Evolutionary conservation across 352 stramenopile genomes (phyloP).

Genomic region (Phytophthora rubi): DNA sequence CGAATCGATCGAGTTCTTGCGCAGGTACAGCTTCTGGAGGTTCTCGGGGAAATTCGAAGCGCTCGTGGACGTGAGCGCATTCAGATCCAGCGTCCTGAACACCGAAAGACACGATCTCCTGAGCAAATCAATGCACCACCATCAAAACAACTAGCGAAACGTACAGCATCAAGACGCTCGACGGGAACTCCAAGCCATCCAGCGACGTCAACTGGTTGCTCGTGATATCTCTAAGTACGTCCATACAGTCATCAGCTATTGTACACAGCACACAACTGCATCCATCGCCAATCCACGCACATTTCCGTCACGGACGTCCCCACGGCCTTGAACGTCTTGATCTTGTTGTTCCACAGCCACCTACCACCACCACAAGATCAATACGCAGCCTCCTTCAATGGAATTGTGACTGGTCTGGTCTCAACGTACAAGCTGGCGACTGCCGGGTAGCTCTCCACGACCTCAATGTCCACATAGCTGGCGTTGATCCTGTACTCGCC

Average conservation of each 20-base stretch:
- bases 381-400: background rate
- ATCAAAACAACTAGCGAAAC: constrained; percentile 19
- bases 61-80: constrained; percentile 23
- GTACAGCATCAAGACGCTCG: constrained; percentile 33
- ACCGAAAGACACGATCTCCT: constrained; percentile 8
- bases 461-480: constrained; percentile 37
- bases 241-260: constrained; percentile 15
- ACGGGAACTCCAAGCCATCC: constrained; percentile 32
- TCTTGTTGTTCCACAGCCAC: constrained; percentile 54
- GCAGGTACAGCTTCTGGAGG: constrained; percentile 32
- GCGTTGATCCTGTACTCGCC: constrained; percentile 37
- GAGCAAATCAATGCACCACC: constrained; percentile 5
- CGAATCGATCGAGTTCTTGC: constrained; percentile 44
- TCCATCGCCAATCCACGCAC: constrained; percentile 27
- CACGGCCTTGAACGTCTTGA: constrained; percentile 42
- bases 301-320: constrained; percentile 47
- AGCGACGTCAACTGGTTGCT: constrained; percentile 40
- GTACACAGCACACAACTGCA: background rate
- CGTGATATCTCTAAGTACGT: constrained; percentile 25
- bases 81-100: constrained; percentile 35
- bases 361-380: constrained; percentile 12
- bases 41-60: constrained; percentile 33
- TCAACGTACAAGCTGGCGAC: constrained; percentile 34
- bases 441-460: constrained; percentile 37
- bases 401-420: background rate